Base-by-base conservation (phyloP, 2,329 filamentous ascomycete species). In the Thielaviopsis euricoi region DNA sequence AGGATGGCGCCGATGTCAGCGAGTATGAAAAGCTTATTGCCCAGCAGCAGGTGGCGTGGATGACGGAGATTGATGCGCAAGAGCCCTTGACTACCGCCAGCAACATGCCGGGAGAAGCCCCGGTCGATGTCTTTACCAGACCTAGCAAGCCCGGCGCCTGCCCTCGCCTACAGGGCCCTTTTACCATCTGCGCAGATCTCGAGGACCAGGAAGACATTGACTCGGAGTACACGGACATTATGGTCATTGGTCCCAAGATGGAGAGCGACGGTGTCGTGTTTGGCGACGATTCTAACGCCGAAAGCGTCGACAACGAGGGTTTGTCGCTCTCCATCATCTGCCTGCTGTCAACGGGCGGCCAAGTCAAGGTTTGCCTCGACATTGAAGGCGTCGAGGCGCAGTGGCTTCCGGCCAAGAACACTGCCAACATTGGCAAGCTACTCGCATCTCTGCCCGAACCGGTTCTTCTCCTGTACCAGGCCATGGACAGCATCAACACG, bases 1-100 rank as follows among this genome's bases (percentile, higher is more conserved):
- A 85, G 62, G 80, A 82, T 62, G 80, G 84, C 63, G 73, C 76
- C 1, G 67, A 71, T 1, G 71, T 79, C 19, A 73, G 79, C 4
- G 70, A 76, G 22, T 71, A 73, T 25, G 74, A 74, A 40, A 82
- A 76, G 65, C 70, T 80, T 3, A 69, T 85, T 37, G 77, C 78
- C 1, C 80, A 83, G 64, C 81, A 85, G 64, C 81, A 85, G 64
- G 70, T 84, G 6, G 77, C 81, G 56, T 85, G 81, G 81, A 84
- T 85, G 78, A 76, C 79, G 1, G 81, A 84, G 58, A 68, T 85
- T 54, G 81, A 85, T 64, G 74, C 73, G 5, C 81, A 85, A 66
- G 81, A 84, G 58, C 80, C 81, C 0, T 72, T 73, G 19, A 64
- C 78, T n/a, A 64, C 80, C 3, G 78, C 80, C 3, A 78, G 83